Evolutionary conservation across 2,329 filamentous ascomycete species (phyloP).

Genomic region (Helotiales sp.): DNA sequence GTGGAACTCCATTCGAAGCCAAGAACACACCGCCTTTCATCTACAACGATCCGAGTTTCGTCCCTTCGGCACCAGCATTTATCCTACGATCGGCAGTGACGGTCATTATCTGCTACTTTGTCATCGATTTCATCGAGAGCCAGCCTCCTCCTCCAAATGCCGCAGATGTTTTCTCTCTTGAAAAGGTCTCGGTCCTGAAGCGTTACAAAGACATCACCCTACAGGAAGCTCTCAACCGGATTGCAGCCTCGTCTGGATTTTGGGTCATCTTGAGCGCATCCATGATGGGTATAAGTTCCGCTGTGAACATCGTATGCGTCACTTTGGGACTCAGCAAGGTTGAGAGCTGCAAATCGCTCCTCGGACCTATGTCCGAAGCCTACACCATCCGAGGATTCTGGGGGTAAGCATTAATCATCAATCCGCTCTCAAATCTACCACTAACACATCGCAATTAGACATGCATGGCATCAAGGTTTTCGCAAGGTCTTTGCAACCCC

Average conservation of each 20-base stretch:
- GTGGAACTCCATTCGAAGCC: constrained; percentile 10
- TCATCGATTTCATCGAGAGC: constrained; percentile 12
- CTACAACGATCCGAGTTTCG: constrained; percentile 7
- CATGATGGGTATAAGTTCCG: not conserved
- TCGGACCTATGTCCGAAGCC: constrained; percentile 13
- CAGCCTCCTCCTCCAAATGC: constrained; percentile 14
- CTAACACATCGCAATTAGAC: not conserved
- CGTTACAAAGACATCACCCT: not conserved
- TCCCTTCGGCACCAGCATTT: constrained; percentile 7
- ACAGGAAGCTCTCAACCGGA: constrained; percentile 2
- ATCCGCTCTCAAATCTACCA: not conserved
- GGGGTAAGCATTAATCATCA: constrained; percentile 12
- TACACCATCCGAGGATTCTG: constrained; percentile 22
- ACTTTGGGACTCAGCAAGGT: not conserved
- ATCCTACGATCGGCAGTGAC: not conserved
- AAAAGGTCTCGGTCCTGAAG: not conserved
- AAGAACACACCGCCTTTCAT: constrained; percentile 13
- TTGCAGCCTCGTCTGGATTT: constrained; percentile 1
- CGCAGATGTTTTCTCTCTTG: not conserved
- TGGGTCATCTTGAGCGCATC: constrained; percentile 7
- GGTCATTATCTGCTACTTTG: constrained; percentile 3
- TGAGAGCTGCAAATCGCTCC: constrained; percentile 10
- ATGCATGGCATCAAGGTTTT: constrained; percentile 16
- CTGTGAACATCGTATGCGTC: constrained; percentile 3
- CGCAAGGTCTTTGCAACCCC: constrained; percentile 11